phyloP scores from a whole-genome alignment of 208 protist genomes.

The Leishmania guyanensis region DNA sequence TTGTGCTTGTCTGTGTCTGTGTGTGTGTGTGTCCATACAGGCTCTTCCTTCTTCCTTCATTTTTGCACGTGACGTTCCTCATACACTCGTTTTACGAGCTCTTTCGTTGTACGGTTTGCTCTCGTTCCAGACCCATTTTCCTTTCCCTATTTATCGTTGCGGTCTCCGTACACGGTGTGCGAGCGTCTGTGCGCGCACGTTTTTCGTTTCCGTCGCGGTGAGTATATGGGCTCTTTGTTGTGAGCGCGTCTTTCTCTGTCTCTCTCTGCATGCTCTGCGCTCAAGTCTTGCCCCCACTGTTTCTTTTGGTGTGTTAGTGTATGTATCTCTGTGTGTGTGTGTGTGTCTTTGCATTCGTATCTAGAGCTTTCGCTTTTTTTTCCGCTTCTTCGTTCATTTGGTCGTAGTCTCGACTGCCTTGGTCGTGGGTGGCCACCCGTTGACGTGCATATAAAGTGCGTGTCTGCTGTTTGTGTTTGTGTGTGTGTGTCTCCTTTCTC shows the following conservation, averaged over 20 bases:
- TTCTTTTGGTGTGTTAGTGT: neutral
- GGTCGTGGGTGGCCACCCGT: neutral
- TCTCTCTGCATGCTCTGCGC: neutral
- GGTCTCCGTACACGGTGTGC: neutral
- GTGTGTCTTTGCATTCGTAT: neutral
- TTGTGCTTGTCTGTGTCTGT: neutral
- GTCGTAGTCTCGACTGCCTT: neutral
- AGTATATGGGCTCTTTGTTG: neutral
- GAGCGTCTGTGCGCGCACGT: neutral
- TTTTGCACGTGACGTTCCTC: neutral
- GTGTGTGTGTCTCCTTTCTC: neutral
- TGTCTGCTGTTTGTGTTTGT: neutral
- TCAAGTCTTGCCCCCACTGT: neutral
- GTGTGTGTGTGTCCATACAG: neutral
- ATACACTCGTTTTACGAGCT: neutral
- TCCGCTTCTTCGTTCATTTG: neutral
- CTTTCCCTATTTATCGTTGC: neutral
- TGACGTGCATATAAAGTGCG: neutral
- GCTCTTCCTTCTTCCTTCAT: neutral
- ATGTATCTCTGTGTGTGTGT: neutral
- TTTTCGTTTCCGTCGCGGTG: neutral
- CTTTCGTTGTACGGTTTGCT: constrained; percentile 2
- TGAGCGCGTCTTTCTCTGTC: neutral
- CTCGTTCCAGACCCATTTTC: neutral
- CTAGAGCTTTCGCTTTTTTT: neutral